These are phyloP conservation scores for Conticribra guillardii DNA, from an alignment of 108 stramenopile species.

Conservation along the genomic window DNA sequence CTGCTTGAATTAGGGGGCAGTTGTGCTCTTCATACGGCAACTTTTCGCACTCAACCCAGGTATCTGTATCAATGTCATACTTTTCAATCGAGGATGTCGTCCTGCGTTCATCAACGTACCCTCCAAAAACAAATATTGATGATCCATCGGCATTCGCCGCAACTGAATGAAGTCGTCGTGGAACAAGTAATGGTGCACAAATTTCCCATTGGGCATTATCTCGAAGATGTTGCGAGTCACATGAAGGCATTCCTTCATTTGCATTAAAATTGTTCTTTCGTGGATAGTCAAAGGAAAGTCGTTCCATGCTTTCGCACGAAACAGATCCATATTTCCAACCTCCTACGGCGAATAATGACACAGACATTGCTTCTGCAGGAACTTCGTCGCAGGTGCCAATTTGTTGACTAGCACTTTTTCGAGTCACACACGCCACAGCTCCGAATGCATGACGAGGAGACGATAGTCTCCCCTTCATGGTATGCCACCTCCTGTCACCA, in stretches of 20 bases:
- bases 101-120: constrained; percentile 27
- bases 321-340: constrained; percentile 41
- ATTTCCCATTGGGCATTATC: constrained; percentile 21
- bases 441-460: constrained; percentile 41
- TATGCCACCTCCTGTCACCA: constrained; percentile 22
- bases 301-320: constrained; percentile 31
- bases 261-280: too few species aligned
- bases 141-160: constrained; percentile 29
- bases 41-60: constrained; percentile 16
- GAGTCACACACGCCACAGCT: constrained; percentile 17
- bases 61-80: constrained; percentile 21
- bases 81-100: constrained; percentile 34
- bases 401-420: not conserved
- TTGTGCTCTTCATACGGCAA: constrained; percentile 21
- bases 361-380: not conserved
- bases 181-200: constrained; percentile 24
- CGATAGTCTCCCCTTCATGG: constrained; percentile 20
- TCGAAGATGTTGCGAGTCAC: not conserved
- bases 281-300: constrained; percentile 16
- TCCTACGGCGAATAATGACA: constrained; percentile 27
- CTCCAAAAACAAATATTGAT: constrained; percentile 35
- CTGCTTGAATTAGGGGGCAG: constrained; percentile 34
- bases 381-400: not conserved
- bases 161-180: constrained; percentile 42
- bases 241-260: too few species aligned